Evolutionary conservation across 2,329 filamentous ascomycete genomes (phyloP), one percentile per base, ranked within the genome.

Genomic region (Pyrenochaeta sp.): DNA sequence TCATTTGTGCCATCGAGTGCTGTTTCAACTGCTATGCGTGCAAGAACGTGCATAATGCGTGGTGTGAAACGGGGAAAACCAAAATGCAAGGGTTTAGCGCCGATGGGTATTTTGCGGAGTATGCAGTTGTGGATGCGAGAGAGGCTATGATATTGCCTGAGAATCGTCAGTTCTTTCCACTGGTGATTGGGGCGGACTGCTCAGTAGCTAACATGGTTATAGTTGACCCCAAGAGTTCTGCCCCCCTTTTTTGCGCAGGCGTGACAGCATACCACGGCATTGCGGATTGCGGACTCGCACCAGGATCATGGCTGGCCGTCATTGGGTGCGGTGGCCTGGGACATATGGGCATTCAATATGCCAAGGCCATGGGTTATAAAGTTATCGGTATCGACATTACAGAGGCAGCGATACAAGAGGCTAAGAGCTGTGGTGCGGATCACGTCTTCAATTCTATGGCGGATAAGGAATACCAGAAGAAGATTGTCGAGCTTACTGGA

Each of bases 1-100:
- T 75, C 46, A 45, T 75, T 1, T 70, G 69, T 39, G 65, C 71
- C 1, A 57, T 68, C 7, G 69, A 73, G 5, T 75, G 67, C 51
- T 75, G 71, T 46, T 73, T 72, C 29, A 66, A 69, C 7, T 74
- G 70, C 54, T 41, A 64, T 23, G 54, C 58, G 7, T 75, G 72
- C 50, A 60, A 60, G 43, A 64, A 65, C 20, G 66, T 70, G 4
- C 67, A 72, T 21, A 73, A 72, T 46, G 21, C 56, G 1, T 70
- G 64, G 61, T 72, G 68, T 37, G 57, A 53, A 35, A 72, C 63
- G 1, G 68, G 69, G 0, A 66, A 71, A 35, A 64, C 61, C 3
- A 67, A 70, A 46, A 71, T 72, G 51, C 69, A 72, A 51, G 69
- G 70, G 0, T 73, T 71, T 17, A 51, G 56, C 5, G 23, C 55